phyloP scores from a whole-genome alignment of 2,329 filamentous ascomycete species.

The Akanthomyces dipterigenus region DNA sequence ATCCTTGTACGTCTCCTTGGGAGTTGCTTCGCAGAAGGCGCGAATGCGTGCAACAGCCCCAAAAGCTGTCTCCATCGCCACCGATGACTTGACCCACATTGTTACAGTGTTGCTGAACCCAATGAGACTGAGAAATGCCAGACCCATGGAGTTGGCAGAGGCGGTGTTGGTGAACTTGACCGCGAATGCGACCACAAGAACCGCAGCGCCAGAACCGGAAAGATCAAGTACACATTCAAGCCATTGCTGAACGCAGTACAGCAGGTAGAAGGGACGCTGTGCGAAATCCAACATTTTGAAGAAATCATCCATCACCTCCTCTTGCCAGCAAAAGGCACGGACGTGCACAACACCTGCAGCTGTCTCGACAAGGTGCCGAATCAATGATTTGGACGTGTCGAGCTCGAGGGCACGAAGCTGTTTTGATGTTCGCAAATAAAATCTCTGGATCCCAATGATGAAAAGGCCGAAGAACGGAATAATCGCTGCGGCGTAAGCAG shows the following conservation, averaged over 20 bases:
- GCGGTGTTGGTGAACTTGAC: not conserved
- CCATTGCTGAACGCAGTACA: constrained; percentile 50
- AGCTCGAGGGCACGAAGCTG: constrained; percentile 31
- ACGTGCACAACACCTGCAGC: constrained; percentile 39
- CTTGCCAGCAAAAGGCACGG: constrained; percentile 49
- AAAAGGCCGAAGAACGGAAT: constrained; percentile 19
- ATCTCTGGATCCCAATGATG: constrained; percentile 23
- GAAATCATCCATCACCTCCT: constrained; percentile 34
- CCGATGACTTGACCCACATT: not conserved
- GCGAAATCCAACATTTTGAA: constrained; percentile 40
- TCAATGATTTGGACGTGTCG: constrained; percentile 27
- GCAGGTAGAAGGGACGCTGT: constrained; percentile 47
- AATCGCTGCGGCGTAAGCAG: constrained; percentile 23
- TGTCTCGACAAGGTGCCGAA: constrained; percentile 34
- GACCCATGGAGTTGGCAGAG: not conserved
- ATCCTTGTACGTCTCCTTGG: not conserved
- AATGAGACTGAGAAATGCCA: not conserved
- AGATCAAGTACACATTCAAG: constrained; percentile 41
- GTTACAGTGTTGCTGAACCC: not conserved
- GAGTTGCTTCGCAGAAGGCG: not conserved
- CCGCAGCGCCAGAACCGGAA: constrained; percentile 1
- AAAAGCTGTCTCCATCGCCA: not conserved
- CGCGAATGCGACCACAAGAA: not conserved
- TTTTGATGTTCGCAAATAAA: constrained; percentile 28
- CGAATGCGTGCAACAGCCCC: not conserved